Evolutionary conservation across 1,284 basidiomycete genomes (phyloP).

Genomic region (Polyporus tsugae): DNA sequence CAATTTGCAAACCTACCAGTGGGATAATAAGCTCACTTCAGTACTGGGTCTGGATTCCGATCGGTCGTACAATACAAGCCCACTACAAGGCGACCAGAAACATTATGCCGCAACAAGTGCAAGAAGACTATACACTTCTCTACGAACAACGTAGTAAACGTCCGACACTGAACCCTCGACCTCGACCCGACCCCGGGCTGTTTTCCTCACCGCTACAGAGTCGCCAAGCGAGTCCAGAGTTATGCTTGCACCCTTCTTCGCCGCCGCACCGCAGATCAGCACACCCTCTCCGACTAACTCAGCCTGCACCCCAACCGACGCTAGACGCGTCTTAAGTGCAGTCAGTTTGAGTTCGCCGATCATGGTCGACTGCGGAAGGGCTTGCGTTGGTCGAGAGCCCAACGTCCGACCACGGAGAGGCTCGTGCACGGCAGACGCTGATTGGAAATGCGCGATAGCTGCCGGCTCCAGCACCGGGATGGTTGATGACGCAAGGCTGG

Average conservation of each 20-base stretch:
- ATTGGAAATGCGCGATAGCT: conserved; percentile 32
- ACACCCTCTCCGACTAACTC: conserved; percentile 96
- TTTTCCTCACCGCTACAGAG: conserved; percentile 89
- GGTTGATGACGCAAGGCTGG: conserved; percentile 82
- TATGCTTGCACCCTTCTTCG: conserved; percentile 49
- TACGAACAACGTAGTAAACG: conserved; percentile 87
- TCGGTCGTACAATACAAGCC: conserved; percentile 11
- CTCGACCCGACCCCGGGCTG: conserved; percentile 83
- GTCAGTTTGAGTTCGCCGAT: conserved; percentile 95
- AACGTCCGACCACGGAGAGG: conserved; percentile 53
- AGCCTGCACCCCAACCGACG: conserved; percentile 80
- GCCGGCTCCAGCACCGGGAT: conserved; percentile 73
- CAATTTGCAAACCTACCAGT: too few species aligned
- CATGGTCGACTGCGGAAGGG: conserved; percentile 88
- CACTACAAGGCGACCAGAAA: conserved; percentile 6
- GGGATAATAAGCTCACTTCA: not conserved
- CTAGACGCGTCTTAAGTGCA: conserved; percentile 81
- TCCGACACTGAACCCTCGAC: conserved; percentile 90
- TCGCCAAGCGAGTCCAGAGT: conserved; percentile 65
- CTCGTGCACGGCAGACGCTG: conserved; percentile 40
- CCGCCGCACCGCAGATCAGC: conserved; percentile 86
- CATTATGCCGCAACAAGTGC: conserved; percentile 79
- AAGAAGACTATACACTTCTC: conserved; percentile 89
- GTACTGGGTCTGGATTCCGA: not conserved
- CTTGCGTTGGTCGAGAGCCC: conserved; percentile 64